These are phyloP conservation scores for Detonula confervacea DNA, from an alignment of 352 stramenopile species.

Conservation along the genomic window DNA sequence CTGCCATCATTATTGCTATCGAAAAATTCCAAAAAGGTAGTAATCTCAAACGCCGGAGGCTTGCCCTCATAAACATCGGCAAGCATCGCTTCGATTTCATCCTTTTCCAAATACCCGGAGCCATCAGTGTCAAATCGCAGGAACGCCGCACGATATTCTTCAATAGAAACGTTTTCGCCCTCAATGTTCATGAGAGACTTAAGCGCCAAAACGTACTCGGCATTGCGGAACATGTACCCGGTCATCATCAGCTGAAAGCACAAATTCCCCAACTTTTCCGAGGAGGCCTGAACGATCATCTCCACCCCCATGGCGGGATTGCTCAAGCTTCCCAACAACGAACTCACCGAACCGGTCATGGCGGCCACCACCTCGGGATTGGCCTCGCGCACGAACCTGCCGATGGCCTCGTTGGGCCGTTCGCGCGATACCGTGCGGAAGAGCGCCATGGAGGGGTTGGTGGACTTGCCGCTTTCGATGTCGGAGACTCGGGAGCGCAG, in stretches of 20 bases:
- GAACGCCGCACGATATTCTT: slow-evolving; percentile 84
- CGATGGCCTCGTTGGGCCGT: slow-evolving; percentile 77
- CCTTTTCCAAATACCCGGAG: slow-evolving; percentile 77
- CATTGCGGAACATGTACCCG: slow-evolving; percentile 87
- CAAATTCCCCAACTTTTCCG: slow-evolving; percentile 81
- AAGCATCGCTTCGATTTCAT: slow-evolving; percentile 81
- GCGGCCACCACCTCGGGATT: slow-evolving; percentile 80
- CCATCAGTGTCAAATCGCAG: slow-evolving; percentile 75
- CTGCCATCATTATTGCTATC: slow-evolving; percentile 84
- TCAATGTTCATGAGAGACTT: slow-evolving; percentile 80
- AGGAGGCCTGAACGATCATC: slow-evolving; percentile 69
- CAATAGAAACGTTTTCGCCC: slow-evolving; percentile 53
- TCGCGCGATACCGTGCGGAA: slow-evolving; percentile 74
- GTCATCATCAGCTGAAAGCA: slow-evolving; percentile 87
- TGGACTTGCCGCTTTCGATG: slow-evolving; percentile 64
- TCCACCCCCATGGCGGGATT: slow-evolving; percentile 79
- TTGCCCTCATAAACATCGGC: slow-evolving; percentile 74
- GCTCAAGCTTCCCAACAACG: slow-evolving; percentile 73
- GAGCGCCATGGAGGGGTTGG: slow-evolving; percentile 68
- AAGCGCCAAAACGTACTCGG: slow-evolving; percentile 85
- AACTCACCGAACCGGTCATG: slow-evolving; percentile 74
- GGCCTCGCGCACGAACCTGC: slow-evolving; percentile 70
- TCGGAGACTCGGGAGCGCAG: slow-evolving; percentile 69
- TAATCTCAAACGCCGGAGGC: slow-evolving; percentile 73
- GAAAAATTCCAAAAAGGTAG: slow-evolving; percentile 86